These are phyloP conservation scores for Leccinum glutinopallens DNA, from an alignment of 1,284 basidiomycete genomes.

Conservation along the genomic window DNA sequence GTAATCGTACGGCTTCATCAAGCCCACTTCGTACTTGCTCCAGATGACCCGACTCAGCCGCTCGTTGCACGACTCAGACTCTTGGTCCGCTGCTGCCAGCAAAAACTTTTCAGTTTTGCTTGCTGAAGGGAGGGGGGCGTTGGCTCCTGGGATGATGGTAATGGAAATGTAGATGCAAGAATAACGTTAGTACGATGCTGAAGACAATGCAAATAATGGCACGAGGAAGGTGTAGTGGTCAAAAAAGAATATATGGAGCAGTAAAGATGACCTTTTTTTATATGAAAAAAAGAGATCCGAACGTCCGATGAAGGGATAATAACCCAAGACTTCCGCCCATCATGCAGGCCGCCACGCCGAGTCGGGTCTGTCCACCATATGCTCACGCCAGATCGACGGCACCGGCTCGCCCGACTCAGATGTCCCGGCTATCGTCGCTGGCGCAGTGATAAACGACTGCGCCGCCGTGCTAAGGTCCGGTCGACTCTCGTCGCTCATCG, in stretches of 20 bases:
- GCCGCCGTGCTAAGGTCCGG: constrained; percentile 68
- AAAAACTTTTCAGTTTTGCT: too few relatives aligned
- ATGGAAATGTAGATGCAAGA: constrained; percentile 15
- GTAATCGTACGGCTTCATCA: constrained; percentile 95
- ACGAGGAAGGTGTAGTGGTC: background rate
- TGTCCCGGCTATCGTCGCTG: constrained; percentile 54
- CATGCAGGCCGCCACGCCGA: constrained; percentile 29
- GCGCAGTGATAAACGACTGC: constrained; percentile 64
- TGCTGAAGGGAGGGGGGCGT: too few relatives aligned
- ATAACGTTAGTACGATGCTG: constrained; percentile 30
- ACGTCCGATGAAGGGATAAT: constrained; percentile 12
- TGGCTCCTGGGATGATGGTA: too few relatives aligned
- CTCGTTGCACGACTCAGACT: constrained; percentile 88
- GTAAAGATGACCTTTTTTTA: background rate
- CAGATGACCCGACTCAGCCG: constrained; percentile 90
- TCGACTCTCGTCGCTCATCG: constrained; percentile 40
- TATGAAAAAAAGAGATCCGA: constrained; percentile 17
- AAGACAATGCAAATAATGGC: constrained; percentile 13
- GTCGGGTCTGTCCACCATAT: constrained; percentile 43
- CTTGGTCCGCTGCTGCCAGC: constrained; percentile 90
- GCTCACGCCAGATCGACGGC: constrained; percentile 43
- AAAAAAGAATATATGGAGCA: background rate
- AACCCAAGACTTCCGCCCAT: constrained; percentile 23
- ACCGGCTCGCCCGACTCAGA: constrained; percentile 40
- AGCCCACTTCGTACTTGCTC: constrained; percentile 95